Evolutionary conservation across 106 monocot species (phyloP).

Genomic region (Ottelia alismoides): DNA sequence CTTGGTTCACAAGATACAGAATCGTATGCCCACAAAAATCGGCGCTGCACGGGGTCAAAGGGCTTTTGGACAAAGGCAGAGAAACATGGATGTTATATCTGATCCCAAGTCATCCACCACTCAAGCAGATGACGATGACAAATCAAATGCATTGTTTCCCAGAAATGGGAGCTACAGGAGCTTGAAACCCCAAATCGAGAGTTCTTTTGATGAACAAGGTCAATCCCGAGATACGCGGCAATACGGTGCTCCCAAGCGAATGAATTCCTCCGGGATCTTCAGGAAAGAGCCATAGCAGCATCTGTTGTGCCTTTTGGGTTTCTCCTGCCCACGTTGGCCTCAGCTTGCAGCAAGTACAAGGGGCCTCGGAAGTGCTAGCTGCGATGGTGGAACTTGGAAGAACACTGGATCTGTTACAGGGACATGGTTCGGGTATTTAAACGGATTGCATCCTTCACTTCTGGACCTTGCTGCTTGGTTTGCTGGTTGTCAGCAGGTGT

Average conservation of each 20-base stretch:
- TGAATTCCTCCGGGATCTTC: slow-evolving; percentile 16
- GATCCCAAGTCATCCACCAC: no score
- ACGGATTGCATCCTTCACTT: no score
- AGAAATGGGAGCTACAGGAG: slow-evolving; percentile 60
- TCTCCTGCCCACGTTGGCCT: no score
- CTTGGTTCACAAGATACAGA: slow-evolving; percentile 25
- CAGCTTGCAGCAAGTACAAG: no score
- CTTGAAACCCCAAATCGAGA: slow-evolving; percentile 13
- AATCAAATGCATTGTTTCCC: slow-evolving; percentile 19
- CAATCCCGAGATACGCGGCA: slow-evolving; percentile 27
- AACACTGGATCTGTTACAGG: no score
- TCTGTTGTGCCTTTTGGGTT: no score
- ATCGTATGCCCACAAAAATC: slow-evolving; percentile 15
- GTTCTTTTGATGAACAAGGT: slow-evolving; percentile 33
- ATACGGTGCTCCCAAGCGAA: slow-evolving; percentile 27
- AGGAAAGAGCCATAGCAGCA: no score
- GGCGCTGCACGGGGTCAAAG: slow-evolving; percentile 32
- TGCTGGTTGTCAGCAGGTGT: no score
- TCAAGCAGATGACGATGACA: slow-evolving; percentile 36
- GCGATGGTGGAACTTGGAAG: no score
- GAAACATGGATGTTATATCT: slow-evolving; percentile 32
- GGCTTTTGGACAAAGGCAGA: slow-evolving; percentile 21
- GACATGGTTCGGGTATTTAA: no score
- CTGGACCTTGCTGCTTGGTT: no score
- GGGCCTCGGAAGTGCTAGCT: no score